Percentiles rank a stretch among this genome's conserved stretches.
Evolutionary conservation across 73 alveolate species (phyloP).

Genomic region (Urostyla sp.): DNA sequence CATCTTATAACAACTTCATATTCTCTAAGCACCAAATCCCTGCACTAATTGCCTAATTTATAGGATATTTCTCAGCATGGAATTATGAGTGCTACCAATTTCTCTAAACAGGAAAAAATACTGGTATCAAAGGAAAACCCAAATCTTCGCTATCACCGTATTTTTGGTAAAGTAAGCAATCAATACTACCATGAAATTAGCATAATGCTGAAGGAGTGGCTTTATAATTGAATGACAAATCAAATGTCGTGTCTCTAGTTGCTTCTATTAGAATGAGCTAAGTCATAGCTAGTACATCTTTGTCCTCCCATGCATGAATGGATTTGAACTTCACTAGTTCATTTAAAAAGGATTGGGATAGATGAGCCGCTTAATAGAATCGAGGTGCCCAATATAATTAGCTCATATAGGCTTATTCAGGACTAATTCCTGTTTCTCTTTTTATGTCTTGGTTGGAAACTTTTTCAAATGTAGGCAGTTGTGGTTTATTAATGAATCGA

Average conservation of each 20-base stretch:
- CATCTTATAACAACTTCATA: constrained; percentile 55
- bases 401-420: constrained; percentile 36
- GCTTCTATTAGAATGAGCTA: constrained; percentile 64
- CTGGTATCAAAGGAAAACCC: constrained; percentile 69
- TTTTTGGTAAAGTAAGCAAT: constrained; percentile 52
- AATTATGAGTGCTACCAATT: constrained; percentile 1
- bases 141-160: constrained; percentile 45
- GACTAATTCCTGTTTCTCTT: constrained; percentile 48
- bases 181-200: constrained; percentile 64
- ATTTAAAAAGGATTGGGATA: constrained; percentile 47
- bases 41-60: constrained; percentile 26
- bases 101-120: constrained; percentile 57
- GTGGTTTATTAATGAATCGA: background rate
- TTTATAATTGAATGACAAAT: constrained; percentile 53
- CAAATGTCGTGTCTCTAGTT: constrained; percentile 72
- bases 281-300: constrained; percentile 58
- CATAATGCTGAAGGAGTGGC: constrained; percentile 43
- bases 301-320: constrained; percentile 31
- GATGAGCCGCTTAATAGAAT: constrained; percentile 54
- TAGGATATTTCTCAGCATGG: constrained; percentile 23
- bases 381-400: constrained; percentile 65
- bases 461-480: constrained; percentile 23
- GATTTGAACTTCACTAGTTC: constrained; percentile 53
- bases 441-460: constrained; percentile 2
- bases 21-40: constrained; percentile 72